Percentiles rank a stretch among this genome's conserved stretches.
These are phyloP conservation scores for Bisporella sp. DNA, from an alignment of 2,329 filamentous ascomycete genomes.

Conservation along the genomic window DNA sequence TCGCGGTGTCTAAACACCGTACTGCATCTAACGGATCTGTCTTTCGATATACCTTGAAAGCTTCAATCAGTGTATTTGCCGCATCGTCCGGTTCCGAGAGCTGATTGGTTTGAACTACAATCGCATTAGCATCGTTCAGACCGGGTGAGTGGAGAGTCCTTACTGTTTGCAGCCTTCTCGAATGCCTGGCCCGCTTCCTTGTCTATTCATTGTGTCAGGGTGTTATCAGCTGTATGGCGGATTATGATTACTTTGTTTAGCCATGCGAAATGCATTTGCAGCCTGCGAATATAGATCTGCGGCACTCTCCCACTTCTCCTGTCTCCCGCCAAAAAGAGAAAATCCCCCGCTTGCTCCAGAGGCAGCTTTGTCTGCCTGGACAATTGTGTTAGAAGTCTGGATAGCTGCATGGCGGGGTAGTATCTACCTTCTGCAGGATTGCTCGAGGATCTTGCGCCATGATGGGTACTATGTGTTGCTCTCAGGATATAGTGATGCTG, in stretches of 20 bases:
- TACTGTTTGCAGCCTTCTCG: constrained; percentile 42
- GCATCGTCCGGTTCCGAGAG: constrained; percentile 90
- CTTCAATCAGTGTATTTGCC: constrained; percentile 80
- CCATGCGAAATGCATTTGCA: constrained; percentile 84
- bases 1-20: constrained; percentile 69
- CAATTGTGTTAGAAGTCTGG: constrained; percentile 4
- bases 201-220: constrained; percentile 40
- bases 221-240: background rate
- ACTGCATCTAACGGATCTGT: constrained; percentile 77
- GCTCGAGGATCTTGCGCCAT: constrained; percentile 76
- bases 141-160: too few relatives aligned
- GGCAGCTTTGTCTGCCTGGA: constrained; percentile 81
- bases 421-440: constrained; percentile 66
- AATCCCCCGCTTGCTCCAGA: constrained; percentile 72
- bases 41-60: constrained; percentile 92
- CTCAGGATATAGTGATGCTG: background rate
- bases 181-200: constrained; percentile 83
- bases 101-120: constrained; percentile 66
- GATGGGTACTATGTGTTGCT: constrained; percentile 7
- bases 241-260: constrained; percentile 64
- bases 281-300: constrained; percentile 83
- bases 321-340: constrained; percentile 78
- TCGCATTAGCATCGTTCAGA: constrained; percentile 45
- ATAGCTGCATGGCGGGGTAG: constrained; percentile 22
- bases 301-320: constrained; percentile 86